Percentiles rank a stretch among this genome's conserved stretches.
These are phyloP conservation scores for Fusarium euwallaceae DNA, from an alignment of 2,329 filamentous ascomycete species.

Conservation along the genomic window DNA sequence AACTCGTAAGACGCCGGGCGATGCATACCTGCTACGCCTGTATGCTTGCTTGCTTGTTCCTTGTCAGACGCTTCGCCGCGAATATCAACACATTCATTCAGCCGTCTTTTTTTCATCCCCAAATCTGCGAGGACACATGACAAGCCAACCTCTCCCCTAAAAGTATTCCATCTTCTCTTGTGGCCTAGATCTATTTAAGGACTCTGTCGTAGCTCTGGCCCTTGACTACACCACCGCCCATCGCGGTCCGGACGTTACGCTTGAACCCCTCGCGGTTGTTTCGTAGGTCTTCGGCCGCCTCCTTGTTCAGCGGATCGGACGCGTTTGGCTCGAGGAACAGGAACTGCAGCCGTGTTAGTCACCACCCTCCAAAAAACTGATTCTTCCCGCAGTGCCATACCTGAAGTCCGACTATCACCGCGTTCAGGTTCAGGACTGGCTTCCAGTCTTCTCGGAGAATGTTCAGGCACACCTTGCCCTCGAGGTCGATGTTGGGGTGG, in stretches of 20 bases:
- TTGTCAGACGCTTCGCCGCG: constrained; percentile 28
- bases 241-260: constrained; percentile 86
- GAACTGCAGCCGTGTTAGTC: constrained; percentile 70
- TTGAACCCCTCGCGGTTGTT: constrained; percentile 90
- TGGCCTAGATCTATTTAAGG: constrained; percentile 64
- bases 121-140: constrained; percentile 1
- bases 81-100: constrained; percentile 19
- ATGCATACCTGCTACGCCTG: constrained; percentile 10
- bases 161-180: constrained; percentile 15
- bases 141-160: neutral
- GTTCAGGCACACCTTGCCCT: constrained; percentile 98
- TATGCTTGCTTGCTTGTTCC: constrained; percentile 2
- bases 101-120: constrained; percentile 16
- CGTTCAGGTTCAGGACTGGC: constrained; percentile 95
- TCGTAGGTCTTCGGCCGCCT: constrained; percentile 93
- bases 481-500: constrained; percentile 97
- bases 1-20: constrained; percentile 33
- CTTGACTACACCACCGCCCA: constrained; percentile 84
- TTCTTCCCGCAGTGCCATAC: constrained; percentile 57
- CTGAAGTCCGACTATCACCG: constrained; percentile 94
- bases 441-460: constrained; percentile 99
- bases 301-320: constrained; percentile 97
- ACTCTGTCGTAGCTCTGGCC: constrained; percentile 84
- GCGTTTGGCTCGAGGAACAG: constrained; percentile 98
- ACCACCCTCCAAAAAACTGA: constrained; percentile 1